Base-by-base conservation (phyloP, 129 eudicot genomes). In the Arctium lappa region DNA sequence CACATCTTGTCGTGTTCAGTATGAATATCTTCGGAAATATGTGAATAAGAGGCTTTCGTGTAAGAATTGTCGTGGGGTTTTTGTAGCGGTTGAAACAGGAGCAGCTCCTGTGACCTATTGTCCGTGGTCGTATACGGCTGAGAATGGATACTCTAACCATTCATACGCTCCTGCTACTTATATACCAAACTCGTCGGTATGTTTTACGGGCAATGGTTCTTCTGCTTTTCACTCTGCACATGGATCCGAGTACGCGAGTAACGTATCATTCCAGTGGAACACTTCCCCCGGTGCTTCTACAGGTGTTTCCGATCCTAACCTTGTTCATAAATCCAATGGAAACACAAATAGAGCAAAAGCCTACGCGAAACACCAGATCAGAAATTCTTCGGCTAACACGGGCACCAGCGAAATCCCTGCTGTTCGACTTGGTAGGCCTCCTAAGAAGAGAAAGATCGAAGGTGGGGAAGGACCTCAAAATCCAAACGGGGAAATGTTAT, bases 1-100 rank as follows among this genome's bases (percentile, higher is more conserved):
- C 80, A 90, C 97, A 15, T 90, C 97, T 38, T 92, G 97, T 85
- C 97, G 89, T 78, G 94, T 92, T 86, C 94, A 92, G 77, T 92
- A 92, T 77, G 97, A 92, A 74, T 92, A 92, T 78, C 92, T 92
- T 0, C 82, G 92, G 81, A 92, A 90, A 74, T 92, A 92, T 81
- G 92, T 92, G 72, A 90, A 90, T 81, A 92, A 92, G 80, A 84
- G 90, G 79, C 94, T 92, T 9, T 90, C 97, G 3, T 92, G 97
- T 73, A 92, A 92, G 83, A 92, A 92, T 48, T 92, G 94, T 31
- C 94, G 97, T 77, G 92, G 90, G 78, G 89, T 91, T 56, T 92
- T 92, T 72, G 76, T 92, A 74, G 97, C 97, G 72, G 91, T 81
- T 48, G 97, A 92, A 87, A 88, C 92, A 9, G 92, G 94, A 79